A percentile compares a stretch with the other conserved stretches of the same genome.
These are phyloP conservation scores for Penicillium samsonianum DNA, from an alignment of 495 filamentous ascomycete genomes.

Conservation along the genomic window DNA sequence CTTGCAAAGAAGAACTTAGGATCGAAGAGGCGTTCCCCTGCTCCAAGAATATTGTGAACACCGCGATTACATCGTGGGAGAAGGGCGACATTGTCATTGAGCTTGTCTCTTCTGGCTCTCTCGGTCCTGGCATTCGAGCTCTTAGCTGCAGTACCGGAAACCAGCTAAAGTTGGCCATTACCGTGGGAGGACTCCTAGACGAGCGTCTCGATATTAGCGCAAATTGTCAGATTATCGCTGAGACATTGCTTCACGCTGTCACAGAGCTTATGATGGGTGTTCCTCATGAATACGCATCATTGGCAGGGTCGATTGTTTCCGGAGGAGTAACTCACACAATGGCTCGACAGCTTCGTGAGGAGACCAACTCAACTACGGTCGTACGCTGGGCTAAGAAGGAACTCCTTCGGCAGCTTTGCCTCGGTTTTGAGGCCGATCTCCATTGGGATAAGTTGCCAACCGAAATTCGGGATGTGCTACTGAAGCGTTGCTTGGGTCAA, in stretches of 20 bases:
- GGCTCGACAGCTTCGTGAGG: constrained; percentile 39
- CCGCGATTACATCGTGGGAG: constrained; percentile 44
- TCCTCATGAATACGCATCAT: constrained; percentile 51
- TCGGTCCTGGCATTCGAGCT: constrained; percentile 48
- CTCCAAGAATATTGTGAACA: constrained; percentile 41
- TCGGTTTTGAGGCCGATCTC: constrained; percentile 44
- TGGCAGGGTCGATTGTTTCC: constrained; percentile 49
- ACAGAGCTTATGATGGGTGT: constrained; percentile 51
- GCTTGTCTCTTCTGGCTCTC: constrained; percentile 43
- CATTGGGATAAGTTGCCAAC: constrained; percentile 47
- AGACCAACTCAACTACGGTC: constrained; percentile 34
- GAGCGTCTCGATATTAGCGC: constrained; percentile 44
- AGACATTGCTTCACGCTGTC: constrained; percentile 56
- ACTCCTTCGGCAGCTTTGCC: constrained; percentile 43
- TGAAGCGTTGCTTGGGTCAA: constrained; percentile 43
- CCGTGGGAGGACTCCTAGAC: constrained; percentile 40
- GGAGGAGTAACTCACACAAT: constrained; percentile 42
- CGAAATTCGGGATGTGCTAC: constrained; percentile 35
- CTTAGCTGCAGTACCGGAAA: constrained; percentile 44
- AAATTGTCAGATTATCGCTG: constrained; percentile 53
- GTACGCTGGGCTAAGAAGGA: constrained; percentile 48
- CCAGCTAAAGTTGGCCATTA: constrained; percentile 44
- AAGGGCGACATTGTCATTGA: constrained; percentile 47
- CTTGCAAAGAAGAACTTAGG: constrained; percentile 35
- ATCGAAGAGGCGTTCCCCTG: constrained; percentile 50